Base-by-base conservation (phyloP, 179 eudicot genomes). In the Carnegiea gigantea region DNA sequence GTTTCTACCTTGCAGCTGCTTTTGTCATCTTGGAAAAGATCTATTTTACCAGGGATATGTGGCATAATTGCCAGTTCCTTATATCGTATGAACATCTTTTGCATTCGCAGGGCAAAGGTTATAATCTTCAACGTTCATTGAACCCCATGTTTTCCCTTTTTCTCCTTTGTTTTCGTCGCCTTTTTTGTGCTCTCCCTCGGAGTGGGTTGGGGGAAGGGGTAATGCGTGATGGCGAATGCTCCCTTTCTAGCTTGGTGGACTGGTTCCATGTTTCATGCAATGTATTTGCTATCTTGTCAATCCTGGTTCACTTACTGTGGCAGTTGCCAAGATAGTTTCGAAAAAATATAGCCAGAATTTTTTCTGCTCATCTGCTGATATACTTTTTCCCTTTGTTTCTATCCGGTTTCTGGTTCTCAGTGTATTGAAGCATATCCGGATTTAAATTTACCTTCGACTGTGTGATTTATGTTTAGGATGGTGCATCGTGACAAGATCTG, bases 11-110 rank as follows among this genome's bases (percentile, higher is more conserved):
- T 89, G 90, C 92, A 94, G 97, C 91, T 95, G 80, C 91, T 95
- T 83, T 78, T 91, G 68, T 94, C 98, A 73, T 94, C 99, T 59
- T 92, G 99, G 99, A 95, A 90, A 90, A 89, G 93, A 89, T 94
- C 98, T 38, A 64, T 94, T 84, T 28, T 94, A 77, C 98, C 97
- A 4, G 97, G 99, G 54, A 82, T 95, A 76, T 95, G 99, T 43
- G 99, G 98, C 82, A 90, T 95, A 68, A 86, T 94, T 78, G 97
- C 94, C 75, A 98, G 99, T 77, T 84, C 88, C 67, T 81, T 94
- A 8, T 95, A 95, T 82, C 97, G 97, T 70, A 79, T 88, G 88
- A 94, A 95, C 83, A 77, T 92, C 71, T 83, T 90, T 70, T 88
- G 87, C 79, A 84, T 95, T 81, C 98, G 96, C 81, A 90, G 84